These are phyloP conservation scores for Coniochaeta sp. DNA, from an alignment of 2,329 filamentous ascomycete species.

Conservation along the genomic window DNA sequence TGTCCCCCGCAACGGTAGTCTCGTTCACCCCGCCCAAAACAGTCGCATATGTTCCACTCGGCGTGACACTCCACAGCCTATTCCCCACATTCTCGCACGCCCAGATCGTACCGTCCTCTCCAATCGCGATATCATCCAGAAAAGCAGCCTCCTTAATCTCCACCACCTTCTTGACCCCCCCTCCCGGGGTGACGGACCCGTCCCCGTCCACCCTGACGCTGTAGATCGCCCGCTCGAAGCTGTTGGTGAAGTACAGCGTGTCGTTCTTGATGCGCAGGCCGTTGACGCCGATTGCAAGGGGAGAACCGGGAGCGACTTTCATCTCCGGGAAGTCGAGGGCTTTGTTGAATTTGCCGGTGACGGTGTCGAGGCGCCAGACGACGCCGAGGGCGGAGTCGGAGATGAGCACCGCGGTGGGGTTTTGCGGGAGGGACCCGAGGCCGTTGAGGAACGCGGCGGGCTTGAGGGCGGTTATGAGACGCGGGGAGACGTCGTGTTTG, in stretches of 20 bases:
- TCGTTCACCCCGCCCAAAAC: constrained; percentile 7
- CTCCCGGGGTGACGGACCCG: constrained; percentile 1
- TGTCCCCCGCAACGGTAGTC: constrained; percentile 13
- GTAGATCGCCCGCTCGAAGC: constrained; percentile 24
- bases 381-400: constrained; percentile 18
- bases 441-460: constrained; percentile 16
- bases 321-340: constrained; percentile 15
- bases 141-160: constrained; percentile 5
- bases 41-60: background rate
- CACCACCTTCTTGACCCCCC: constrained; percentile 9
- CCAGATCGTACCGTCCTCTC: constrained; percentile 7
- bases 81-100: constrained; percentile 11
- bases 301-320: constrained; percentile 36
- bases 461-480: constrained; percentile 8
- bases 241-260: constrained; percentile 40
- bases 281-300: constrained; percentile 22
- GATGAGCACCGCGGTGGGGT: constrained; percentile 12
- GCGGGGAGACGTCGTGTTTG: too few relatives aligned
- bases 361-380: constrained; percentile 17
- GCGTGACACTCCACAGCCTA: constrained; percentile 6
- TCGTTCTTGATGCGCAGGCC: constrained; percentile 34
- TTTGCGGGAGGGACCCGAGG: constrained; percentile 11
- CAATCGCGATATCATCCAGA: constrained; percentile 16
- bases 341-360: constrained; percentile 10
- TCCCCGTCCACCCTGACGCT: constrained; percentile 9